Conservation (phyloP, 768 basidiomycete genomes). For the Lepiota subincarnata region DNA sequence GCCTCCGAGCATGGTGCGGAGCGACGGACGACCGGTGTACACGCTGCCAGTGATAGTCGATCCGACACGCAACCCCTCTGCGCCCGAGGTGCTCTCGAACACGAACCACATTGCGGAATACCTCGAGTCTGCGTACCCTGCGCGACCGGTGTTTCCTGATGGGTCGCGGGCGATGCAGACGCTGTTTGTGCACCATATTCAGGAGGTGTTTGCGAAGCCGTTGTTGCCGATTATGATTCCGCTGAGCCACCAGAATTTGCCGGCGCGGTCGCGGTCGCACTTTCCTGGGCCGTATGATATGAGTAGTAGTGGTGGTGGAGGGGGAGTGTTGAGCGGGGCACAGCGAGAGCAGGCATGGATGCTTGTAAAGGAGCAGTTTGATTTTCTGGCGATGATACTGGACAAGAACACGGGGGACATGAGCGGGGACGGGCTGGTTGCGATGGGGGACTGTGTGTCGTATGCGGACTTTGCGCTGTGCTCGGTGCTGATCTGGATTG, state of each 20-base stretch:
- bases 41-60: constrained; percentile 70
- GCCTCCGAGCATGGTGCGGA: constrained; percentile 46
- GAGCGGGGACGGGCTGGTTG: constrained; percentile 54
- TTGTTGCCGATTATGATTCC: constrained; percentile 70
- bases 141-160: constrained; percentile 66
- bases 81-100: constrained; percentile 54
- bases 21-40: constrained; percentile 60
- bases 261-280: constrained; percentile 50
- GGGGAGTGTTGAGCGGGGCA: constrained; percentile 26
- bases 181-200: constrained; percentile 66
- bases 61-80: constrained; percentile 38
- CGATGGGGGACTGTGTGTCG: constrained; percentile 59
- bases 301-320: constrained; percentile 13
- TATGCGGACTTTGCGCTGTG: constrained; percentile 76
- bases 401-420: constrained; percentile 59
- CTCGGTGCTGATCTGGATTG: constrained; percentile 70
- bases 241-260: constrained; percentile 57
- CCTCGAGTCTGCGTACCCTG: constrained; percentile 64
- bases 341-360: constrained; percentile 64
- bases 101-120: constrained; percentile 66
- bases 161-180: constrained; percentile 65
- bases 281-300: constrained; percentile 26
- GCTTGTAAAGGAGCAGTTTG: constrained; percentile 62
- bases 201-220: constrained; percentile 61
- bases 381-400: constrained; percentile 59